Evolutionary conservation across 2,329 filamentous ascomycete species (phyloP), one percentile per base, ranked within the genome.

Genomic region (Coniochaeta hoffmannii): DNA sequence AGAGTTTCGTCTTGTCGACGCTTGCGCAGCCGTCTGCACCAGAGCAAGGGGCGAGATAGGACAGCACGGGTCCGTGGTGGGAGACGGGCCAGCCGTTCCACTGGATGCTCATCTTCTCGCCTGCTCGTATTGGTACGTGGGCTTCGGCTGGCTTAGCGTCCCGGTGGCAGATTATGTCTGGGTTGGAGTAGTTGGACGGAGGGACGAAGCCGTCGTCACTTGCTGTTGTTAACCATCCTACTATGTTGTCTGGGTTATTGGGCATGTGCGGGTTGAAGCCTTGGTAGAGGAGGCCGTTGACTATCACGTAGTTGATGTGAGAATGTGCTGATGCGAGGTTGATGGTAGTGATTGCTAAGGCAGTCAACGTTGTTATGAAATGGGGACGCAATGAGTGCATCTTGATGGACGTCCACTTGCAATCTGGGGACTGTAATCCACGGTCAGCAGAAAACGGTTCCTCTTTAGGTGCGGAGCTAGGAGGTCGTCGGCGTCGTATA

Each of bases 111-210:
- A 87, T 66, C 9, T 68, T 73, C 56, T 75, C 74, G 58, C 84
- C 85, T 11, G 83, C 81, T 15, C 72, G 70, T 50, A 87, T 75
- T n/a, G 76, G 71, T 17, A 79, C 81, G 59, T 76, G 73, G 56
- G 75, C 71, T 15, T 69, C 62, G 36, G 76, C 80, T n/a, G 76
- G 74, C 30, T 74, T 73, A 30, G 78, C 82, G 44, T 70, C 69
- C 66, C 75, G 75, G 74, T 88, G 85, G 73, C 83, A 86, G 70
- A 83, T 81, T 60, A 86, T 84, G 63, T 84, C 74, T 32, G 73
- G 57, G 31, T 66, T 65, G 24, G 67, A 65, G 68, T 80, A 84
- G 56, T 69, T 68, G 38, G 65, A 62, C 1, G 74, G 74, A 15
- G 73, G 66, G 56, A 85, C 70, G 64, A 76, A 84, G 30, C 80